phyloP scores from a whole-genome alignment of 805 yeast species.

The Candida xiaguanensis region DNA sequence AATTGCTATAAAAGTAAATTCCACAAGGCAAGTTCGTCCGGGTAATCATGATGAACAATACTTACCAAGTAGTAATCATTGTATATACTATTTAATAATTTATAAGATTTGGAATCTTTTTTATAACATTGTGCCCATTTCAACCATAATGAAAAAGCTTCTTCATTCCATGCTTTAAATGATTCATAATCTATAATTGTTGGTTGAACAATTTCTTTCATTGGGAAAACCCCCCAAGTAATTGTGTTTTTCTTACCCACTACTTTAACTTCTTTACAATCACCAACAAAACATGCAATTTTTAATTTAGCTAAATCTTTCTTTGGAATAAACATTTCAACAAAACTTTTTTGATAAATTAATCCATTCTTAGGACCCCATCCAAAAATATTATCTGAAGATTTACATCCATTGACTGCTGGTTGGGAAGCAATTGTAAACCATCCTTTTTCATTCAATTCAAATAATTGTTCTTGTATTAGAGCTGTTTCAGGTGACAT shows the following conservation, averaged over 20 bases:
- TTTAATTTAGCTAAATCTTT: conserved; percentile 54
- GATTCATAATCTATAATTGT: conserved; percentile 91
- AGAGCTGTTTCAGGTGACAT: conserved; percentile 85
- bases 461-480: conserved; percentile 86
- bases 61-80: conserved; percentile 74
- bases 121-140: conserved; percentile 89
- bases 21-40: conserved; percentile 75
- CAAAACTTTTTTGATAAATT: conserved; percentile 90
- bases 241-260: conserved; percentile 64
- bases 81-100: conserved; percentile 58
- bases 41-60: conserved; percentile 80
- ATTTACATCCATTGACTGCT: conserved; percentile 73
- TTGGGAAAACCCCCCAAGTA: conserved; percentile 97
- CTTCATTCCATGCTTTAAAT: conserved; percentile 94
- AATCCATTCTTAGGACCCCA: conserved; percentile 95
- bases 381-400: conserved; percentile 86
- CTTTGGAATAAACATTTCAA: conserved; percentile 74
- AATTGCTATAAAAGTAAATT: conserved; percentile 45
- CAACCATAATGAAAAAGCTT: conserved; percentile 84
- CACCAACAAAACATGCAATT: conserved; percentile 69
- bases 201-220: conserved; percentile 84
- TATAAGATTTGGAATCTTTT: conserved; percentile 49
- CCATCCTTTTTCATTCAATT: conserved; percentile 67
- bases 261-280: conserved; percentile 48
- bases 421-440: conserved; percentile 97